phyloP scores from a whole-genome alignment of 1,139 yeast genomes.

The Yamadazyma taylorii region DNA sequence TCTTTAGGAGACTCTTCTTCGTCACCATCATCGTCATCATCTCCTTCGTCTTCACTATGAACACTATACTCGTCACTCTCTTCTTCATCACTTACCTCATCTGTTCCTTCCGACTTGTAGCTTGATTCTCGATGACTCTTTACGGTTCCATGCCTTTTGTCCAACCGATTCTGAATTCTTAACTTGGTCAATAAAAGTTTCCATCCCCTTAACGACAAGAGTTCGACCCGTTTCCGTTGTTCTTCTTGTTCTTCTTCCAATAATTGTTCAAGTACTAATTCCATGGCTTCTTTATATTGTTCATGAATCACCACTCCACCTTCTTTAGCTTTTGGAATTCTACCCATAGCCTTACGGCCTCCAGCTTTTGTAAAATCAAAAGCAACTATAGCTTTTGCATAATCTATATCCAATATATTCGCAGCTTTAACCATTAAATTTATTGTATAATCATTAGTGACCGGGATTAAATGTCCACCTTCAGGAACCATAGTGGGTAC shows the following conservation, averaged over 20 bases:
- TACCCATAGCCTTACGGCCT: constrained; percentile 3
- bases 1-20: constrained; percentile 6
- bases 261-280: constrained; percentile 54
- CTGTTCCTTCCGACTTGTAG: background rate
- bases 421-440: constrained; percentile 70
- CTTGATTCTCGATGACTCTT: constrained; percentile 2
- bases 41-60: constrained; percentile 13
- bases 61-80: constrained; percentile 13
- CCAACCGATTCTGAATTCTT: constrained; percentile 67
- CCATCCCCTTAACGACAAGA: constrained; percentile 71
- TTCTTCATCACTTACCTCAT: constrained; percentile 8
- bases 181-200: constrained; percentile 66
- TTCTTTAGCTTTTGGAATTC: constrained; percentile 60
- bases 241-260: constrained; percentile 55
- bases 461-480: constrained; percentile 57
- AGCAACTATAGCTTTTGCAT: constrained; percentile 84
- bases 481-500: constrained; percentile 78
- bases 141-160: constrained; percentile 60
- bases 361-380: constrained; percentile 60
- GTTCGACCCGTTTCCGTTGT: constrained; percentile 43
- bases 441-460: constrained; percentile 27
- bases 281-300: constrained; percentile 66
- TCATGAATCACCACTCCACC: constrained; percentile 76
- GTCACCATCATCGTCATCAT: constrained; percentile 9
- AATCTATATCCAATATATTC: constrained; percentile 65